Conservation (phyloP, 768 basidiomycete genomes). For the Serendipita indica region DNA sequence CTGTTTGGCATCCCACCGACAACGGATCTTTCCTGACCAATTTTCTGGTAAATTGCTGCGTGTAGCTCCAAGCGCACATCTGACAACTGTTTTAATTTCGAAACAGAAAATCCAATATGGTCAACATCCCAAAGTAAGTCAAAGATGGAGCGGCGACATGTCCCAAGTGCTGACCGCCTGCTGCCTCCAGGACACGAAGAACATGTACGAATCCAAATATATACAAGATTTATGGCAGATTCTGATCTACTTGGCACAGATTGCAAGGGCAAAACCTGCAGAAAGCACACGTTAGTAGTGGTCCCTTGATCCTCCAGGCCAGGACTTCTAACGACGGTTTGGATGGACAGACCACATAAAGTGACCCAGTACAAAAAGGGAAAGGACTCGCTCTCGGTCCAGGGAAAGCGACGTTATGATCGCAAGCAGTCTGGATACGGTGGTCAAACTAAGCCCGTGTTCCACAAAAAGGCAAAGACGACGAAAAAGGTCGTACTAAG, state of each 20-base stretch:
- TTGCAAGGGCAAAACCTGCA: conserved; percentile 95
- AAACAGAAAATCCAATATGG: no score
- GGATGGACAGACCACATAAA: conserved; percentile 71
- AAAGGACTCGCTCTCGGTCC: conserved; percentile 93
- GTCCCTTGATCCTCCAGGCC: not conserved
- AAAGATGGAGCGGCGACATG: not conserved
- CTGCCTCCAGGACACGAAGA: conserved; percentile 63
- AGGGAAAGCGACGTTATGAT: conserved; percentile 99
- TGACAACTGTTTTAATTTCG: no score
- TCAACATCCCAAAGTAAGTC: conserved; percentile 88
- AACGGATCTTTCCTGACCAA: not conserved
- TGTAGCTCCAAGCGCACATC: no score
- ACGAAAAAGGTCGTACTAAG: conserved; percentile 99
- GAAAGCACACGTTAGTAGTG: conserved; percentile 82
- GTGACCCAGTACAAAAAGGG: conserved; percentile 99
- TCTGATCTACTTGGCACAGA: conserved; percentile 34
- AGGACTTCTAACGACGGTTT: conserved; percentile 15
- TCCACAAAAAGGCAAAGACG: conserved; percentile 99
- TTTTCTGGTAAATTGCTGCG: not conserved
- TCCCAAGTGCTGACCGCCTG: conserved; percentile 14
- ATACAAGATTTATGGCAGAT: conserved; percentile 2
- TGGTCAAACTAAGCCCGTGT: conserved; percentile 99
- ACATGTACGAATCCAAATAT: conserved; percentile 56
- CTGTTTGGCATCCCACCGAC: not conserved
- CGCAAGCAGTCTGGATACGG: conserved; percentile 97